Evolutionary conservation across 2,329 filamentous ascomycete genomes (phyloP), one percentile per base, ranked within the genome.

Genomic region (Aspergillus jensenii): DNA sequence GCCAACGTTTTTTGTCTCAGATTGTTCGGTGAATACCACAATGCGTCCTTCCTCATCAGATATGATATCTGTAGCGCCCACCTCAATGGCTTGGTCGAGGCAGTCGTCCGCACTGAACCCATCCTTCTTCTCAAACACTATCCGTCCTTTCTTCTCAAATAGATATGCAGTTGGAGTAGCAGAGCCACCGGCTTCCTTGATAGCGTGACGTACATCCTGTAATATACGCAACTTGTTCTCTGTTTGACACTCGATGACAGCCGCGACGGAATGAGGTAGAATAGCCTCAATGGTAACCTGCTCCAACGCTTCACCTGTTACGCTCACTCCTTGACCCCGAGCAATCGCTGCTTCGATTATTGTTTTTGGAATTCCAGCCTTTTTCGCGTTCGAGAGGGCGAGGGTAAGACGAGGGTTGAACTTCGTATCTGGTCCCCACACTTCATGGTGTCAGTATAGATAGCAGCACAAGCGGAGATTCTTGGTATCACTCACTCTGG

Each of bases 341-440:
- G 91, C 90, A 64, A 99, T 88, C 54, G 95, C 92, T 14, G 82
- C 82, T 74, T 98, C 93, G 65, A 98, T 96, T 2, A 86, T 82
- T 19, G 86, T 80, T 76, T 97, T 97, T 2, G 93, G 90, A 48
- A 96, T 88, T 63, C 89, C 90, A 59, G 86, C 88, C 79, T 92
- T 93, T 78, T 95, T 97, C 44, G 93, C 93, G 52, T 83, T 85
- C 17, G 84, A 76, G 56, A 98, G 85, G 14, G 89, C 83, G 27
- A 86, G 80, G 21, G 88, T 89, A 48, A 99, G 83, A 62, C 88
- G 87, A 2, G 90, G 83, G 71, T 98, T 98, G 68, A 83, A 78
- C 62, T 83, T 84, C 12, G 88, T 82, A 69, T 96, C 86, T 8
- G 89, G 80, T 49, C 92, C 92, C 75, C 87, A 89, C 70, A 93